Evolutionary conservation across 352 stramenopile genomes (phyloP), one percentile per base, ranked within the genome.

Genomic region (Phytophthora macrochlamydospora): DNA sequence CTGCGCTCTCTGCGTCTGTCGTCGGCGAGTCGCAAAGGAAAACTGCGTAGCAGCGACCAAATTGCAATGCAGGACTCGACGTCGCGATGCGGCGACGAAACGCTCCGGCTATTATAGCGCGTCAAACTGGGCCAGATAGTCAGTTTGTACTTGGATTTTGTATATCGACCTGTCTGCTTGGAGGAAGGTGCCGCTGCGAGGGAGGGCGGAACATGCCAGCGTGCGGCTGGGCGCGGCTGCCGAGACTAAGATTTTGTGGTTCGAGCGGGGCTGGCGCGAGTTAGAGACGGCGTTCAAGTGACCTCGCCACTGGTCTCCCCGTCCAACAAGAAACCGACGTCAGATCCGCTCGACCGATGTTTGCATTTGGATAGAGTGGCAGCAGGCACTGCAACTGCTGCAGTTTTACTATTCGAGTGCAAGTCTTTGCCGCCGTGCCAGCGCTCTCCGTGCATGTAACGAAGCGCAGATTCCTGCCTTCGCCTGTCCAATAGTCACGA

Each of bases 91-190:
- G 18, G 44, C 44, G 53, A 60, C 69, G 30, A 51, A 66, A 52
- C 44, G 70, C 64, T 50, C 68, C 31, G n/a, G 24, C 3, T 33
- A 24, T 24, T 24, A 24, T 24, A 24, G 18, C 18, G 18, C 18
- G 18, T 24, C 18, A 24, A 24, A 24, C 18, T 24, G 18, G 18
- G 18, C 18, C 18, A 24, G 18, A 24, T 24, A 24, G 65, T 59
- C 69, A 50, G 63, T 69, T 56, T 29, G 44, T 18, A 62, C 59
- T 66, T 67, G 49, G 9, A 2, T 29, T 59, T 71, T 71, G 56
- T 66, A 71, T 57, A 9, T 0, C 18, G 18, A 24, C 18, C 18
- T 24, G 18, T 24, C 18, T 24, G 18, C 18, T 24, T 24, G 18
- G 18, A 24, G 18, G 18, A 24, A 24, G 18, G 18, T 24, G 18